Evolutionary conservation across 2,329 filamentous ascomycete genomes (phyloP).

Genomic region (Pseudonectria foliicola): DNA sequence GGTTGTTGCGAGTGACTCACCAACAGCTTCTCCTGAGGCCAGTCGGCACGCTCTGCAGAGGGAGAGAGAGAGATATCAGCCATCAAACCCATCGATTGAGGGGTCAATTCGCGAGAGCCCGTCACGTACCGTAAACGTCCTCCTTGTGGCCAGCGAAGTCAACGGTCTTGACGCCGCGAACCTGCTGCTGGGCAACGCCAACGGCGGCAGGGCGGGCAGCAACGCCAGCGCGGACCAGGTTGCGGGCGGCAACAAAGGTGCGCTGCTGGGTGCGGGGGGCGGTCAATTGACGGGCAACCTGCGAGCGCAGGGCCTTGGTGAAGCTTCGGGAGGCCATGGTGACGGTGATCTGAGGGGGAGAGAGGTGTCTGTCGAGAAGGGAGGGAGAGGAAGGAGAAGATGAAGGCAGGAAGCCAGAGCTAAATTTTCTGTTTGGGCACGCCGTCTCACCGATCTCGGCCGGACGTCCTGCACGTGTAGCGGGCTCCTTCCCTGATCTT

Average conservation of each 20-base stretch:
- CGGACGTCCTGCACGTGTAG: not conserved
- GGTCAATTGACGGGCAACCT: conserved; percentile 57
- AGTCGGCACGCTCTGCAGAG: conserved; percentile 82
- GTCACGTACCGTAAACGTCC: conserved; percentile 73
- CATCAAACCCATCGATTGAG: conserved; percentile 21
- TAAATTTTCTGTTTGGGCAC: conserved; percentile 15
- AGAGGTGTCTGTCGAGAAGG: conserved; percentile 22
- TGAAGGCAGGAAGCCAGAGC: conserved; percentile 18
- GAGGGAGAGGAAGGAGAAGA: conserved; percentile 17
- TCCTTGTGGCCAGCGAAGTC: conserved; percentile 97
- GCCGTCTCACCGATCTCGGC: conserved; percentile 19
- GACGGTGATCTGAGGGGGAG: conserved; percentile 26
- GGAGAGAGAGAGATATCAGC: not conserved
- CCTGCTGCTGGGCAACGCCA: conserved; percentile 57
- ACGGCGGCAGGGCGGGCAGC: conserved; percentile 44
- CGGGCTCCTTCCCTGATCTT: too few relatives aligned
- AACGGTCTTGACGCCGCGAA: conserved; percentile 93
- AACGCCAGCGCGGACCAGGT: conserved; percentile 47
- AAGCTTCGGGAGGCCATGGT: conserved; percentile 74
- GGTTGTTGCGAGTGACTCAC: conserved; percentile 47
- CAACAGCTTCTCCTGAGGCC: conserved; percentile 96
- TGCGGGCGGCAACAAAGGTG: conserved; percentile 55
- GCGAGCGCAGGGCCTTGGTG: conserved; percentile 58
- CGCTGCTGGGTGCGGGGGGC: conserved; percentile 54
- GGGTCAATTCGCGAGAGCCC: not conserved